A percentile compares a stretch with the other conserved stretches of the same genome.
Conservation (phyloP, 2,329 filamentous ascomycete species). For the Ophiostoma quercus region DNA sequence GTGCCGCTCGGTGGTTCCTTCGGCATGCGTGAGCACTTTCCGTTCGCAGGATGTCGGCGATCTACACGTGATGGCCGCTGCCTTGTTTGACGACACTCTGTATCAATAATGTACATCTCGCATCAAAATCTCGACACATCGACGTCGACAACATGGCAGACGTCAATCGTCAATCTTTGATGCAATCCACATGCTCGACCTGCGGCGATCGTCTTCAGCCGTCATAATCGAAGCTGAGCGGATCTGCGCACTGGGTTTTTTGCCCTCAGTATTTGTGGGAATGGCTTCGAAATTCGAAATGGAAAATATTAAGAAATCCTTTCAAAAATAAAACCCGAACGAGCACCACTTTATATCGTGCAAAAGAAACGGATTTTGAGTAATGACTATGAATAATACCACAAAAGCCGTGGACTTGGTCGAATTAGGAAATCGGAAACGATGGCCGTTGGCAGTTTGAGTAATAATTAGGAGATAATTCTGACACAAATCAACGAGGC, state of each 20-base stretch:
- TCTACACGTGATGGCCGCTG: conserved; percentile 3
- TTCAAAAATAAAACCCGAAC: neutral
- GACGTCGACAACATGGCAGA: too few species aligned
- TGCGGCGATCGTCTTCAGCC: neutral
- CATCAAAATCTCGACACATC: too few species aligned
- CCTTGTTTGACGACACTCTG: neutral
- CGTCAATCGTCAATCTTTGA: neutral
- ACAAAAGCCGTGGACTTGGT: neutral
- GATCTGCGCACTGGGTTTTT: neutral
- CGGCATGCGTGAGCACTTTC: neutral
- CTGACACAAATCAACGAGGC: neutral
- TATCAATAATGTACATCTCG: neutral
- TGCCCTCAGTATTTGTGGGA: conserved; percentile 1
- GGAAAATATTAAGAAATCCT: neutral
- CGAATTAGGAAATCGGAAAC: neutral
- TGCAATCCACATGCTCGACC: neutral
- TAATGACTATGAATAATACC: neutral
- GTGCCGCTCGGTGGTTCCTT: neutral
- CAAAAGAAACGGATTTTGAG: neutral
- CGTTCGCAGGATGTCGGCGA: neutral
- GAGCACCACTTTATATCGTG: neutral
- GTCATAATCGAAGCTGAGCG: neutral
- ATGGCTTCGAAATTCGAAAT: neutral
- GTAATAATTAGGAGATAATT: neutral
- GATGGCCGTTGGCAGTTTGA: neutral